Conservation (phyloP, 768 basidiomycete species). For the Hericium erinaceus region DNA sequence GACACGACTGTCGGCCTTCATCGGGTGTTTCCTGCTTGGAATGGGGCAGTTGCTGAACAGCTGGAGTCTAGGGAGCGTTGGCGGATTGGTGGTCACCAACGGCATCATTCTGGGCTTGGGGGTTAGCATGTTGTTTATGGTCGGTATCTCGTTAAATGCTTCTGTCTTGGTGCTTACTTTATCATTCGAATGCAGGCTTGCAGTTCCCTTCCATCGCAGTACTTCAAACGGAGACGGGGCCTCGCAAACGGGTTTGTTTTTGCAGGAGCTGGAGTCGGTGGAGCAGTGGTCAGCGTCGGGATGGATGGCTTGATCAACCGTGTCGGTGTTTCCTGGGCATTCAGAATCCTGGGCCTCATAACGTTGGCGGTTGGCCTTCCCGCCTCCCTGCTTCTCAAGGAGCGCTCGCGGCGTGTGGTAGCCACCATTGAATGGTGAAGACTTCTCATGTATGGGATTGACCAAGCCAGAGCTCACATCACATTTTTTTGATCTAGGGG, state of each 20-base stretch:
- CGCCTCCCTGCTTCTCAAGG: conserved; percentile 20
- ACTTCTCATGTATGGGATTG: no score
- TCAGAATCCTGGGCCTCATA: conserved; percentile 22
- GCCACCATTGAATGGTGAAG: conserved; percentile 17
- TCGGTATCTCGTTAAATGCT: neutral
- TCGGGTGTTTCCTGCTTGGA: conserved; percentile 22
- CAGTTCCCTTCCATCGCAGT: conserved; percentile 24
- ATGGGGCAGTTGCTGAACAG: conserved; percentile 21
- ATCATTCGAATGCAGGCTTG: neutral
- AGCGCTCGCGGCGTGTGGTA: conserved; percentile 14
- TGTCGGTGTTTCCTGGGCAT: conserved; percentile 23
- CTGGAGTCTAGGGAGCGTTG: conserved; percentile 15
- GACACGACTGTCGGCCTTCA: conserved; percentile 18
- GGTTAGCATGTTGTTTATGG: conserved; percentile 19
- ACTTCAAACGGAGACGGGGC: conserved; percentile 24
- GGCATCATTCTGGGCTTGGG: conserved; percentile 23
- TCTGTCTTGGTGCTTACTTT: no score
- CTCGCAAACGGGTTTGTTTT: conserved; percentile 28
- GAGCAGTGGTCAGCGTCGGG: conserved; percentile 20
- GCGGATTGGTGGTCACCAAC: conserved; percentile 21
- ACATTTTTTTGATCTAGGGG: conserved; percentile 11
- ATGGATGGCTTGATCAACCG: conserved; percentile 20
- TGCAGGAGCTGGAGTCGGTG: conserved; percentile 23
- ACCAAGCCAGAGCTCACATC: neutral
- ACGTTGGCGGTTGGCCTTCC: conserved; percentile 20